A percentile compares a stretch with the other conserved stretches of the same genome.
phyloP scores from a whole-genome alignment of 2,329 filamentous ascomycete species.

The Trichoderma gracile region DNA sequence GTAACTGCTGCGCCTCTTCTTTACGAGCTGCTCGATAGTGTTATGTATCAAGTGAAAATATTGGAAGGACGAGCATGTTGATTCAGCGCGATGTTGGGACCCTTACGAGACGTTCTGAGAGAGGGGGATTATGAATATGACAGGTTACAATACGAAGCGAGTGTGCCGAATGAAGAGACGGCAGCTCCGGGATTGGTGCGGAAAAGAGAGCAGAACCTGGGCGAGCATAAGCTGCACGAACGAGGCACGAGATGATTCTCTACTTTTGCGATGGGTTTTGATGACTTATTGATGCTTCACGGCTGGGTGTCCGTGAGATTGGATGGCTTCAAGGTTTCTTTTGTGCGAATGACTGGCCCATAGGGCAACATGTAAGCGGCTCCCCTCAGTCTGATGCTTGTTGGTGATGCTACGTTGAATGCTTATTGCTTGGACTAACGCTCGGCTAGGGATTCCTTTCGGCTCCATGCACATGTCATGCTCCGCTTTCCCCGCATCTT shows the following conservation, averaged over 20 bases:
- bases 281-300: not conserved
- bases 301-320: not conserved
- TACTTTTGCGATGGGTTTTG: not conserved
- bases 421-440: too few species aligned
- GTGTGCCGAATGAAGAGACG: not conserved
- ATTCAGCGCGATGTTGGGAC: not conserved
- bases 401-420: too few species aligned
- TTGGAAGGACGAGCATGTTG: not conserved
- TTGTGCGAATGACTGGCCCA: not conserved
- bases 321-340: not conserved
- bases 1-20: not conserved
- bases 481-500: constrained; percentile 22
- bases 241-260: not conserved
- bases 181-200: constrained; percentile 8
- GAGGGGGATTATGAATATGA: constrained; percentile 6
- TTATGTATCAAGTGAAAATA: too few species aligned
- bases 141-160: constrained; percentile 3
- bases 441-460: not conserved
- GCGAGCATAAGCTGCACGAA: not conserved
- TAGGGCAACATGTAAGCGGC: constrained; percentile 1
- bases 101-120: not conserved
- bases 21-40: too few species aligned
- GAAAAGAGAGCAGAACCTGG: not conserved
- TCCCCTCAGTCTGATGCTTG: not conserved
- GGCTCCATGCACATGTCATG: not conserved